Conservation (phyloP, 1,284 basidiomycete species). For the Marasmius tenuissimus region DNA sequence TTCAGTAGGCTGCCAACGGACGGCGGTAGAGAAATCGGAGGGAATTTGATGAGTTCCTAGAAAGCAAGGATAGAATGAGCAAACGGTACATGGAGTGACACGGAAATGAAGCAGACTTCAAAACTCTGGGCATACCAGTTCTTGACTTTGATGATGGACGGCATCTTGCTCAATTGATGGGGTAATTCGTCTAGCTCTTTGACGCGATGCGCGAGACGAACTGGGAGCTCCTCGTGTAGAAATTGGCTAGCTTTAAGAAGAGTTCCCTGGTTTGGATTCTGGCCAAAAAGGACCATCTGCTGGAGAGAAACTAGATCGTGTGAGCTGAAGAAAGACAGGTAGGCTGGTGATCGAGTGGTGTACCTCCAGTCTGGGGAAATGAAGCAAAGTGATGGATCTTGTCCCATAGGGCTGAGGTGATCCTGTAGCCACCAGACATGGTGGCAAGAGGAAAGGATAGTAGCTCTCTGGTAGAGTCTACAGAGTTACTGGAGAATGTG, state of each 20-base stretch:
- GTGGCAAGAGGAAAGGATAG: slow-evolving; percentile 5
- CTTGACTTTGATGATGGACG: slow-evolving; percentile 93
- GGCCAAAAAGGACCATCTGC: slow-evolving; percentile 89
- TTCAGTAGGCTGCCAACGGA: slow-evolving; percentile 71
- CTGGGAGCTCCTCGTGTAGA: slow-evolving; percentile 87
- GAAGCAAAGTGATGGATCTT: slow-evolving; percentile 93
- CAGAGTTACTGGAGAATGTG: not conserved
- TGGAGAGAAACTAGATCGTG: slow-evolving; percentile 73
- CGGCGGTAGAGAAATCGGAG: slow-evolving; percentile 66
- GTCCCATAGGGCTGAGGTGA: slow-evolving; percentile 82
- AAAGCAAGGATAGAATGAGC: slow-evolving; percentile 4
- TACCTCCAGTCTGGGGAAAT: slow-evolving; percentile 90
- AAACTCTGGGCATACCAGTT: slow-evolving; percentile 99
- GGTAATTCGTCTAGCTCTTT: slow-evolving; percentile 96
- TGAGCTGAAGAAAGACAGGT: not conserved
- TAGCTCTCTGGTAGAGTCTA: not conserved
- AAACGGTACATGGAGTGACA: not conserved
- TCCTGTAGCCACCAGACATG: slow-evolving; percentile 63
- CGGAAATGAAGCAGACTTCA: slow-evolving; percentile 60
- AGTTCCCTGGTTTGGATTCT: slow-evolving; percentile 86
- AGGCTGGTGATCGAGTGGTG: slow-evolving; percentile 24
- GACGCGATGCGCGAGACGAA: slow-evolving; percentile 93
- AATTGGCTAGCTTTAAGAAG: slow-evolving; percentile 84
- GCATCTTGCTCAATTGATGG: slow-evolving; percentile 90
- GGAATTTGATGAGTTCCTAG: slow-evolving; percentile 87